Evolutionary conservation across 1,284 basidiomycete genomes (phyloP).

Genomic region (Polyporus tsugae): DNA sequence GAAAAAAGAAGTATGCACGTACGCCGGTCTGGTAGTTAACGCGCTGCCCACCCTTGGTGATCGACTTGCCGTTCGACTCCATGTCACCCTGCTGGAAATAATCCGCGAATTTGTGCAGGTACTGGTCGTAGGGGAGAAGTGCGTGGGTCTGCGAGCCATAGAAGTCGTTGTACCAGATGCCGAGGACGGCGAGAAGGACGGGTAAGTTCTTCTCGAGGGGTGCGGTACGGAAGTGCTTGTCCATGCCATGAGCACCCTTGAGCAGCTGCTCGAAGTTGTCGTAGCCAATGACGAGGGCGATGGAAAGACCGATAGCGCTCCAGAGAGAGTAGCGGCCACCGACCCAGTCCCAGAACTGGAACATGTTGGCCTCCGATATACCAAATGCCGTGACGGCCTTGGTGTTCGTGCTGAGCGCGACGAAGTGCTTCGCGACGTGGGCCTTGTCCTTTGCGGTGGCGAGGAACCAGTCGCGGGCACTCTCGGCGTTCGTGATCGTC

Average conservation of each 20-base stretch:
- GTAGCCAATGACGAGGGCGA: conserved; percentile 92
- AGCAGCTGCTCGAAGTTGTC: conserved; percentile 94
- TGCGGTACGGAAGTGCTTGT: conserved; percentile 93
- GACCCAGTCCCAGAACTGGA: conserved; percentile 99
- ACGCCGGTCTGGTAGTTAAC: conserved; percentile 98
- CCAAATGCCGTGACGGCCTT: conserved; percentile 96
- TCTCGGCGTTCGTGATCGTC: conserved; percentile 98
- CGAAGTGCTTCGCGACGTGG: conserved; percentile 99
- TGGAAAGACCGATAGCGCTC: conserved; percentile 97
- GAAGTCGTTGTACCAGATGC: conserved; percentile 99
- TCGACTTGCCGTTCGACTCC: conserved; percentile 98
- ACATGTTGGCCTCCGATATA: conserved; percentile 95
- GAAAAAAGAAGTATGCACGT: conserved; percentile 42
- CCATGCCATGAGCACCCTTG: conserved; percentile 96
- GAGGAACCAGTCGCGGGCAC: conserved; percentile 96
- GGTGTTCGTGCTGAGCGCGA: conserved; percentile 97
- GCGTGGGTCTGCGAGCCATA: conserved; percentile 96
- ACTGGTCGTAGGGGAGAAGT: conserved; percentile 97
- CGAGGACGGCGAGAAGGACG: conserved; percentile 90
- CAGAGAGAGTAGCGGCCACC: conserved; percentile 98
- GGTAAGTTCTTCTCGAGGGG: conserved; percentile 93
- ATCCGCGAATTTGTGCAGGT: conserved; percentile 98
- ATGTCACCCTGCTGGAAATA: conserved; percentile 99
- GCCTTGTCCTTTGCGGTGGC: conserved; percentile 82
- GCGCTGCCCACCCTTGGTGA: conserved; percentile 92